These are phyloP conservation scores for Macrolepiota albuminosa DNA, from an alignment of 768 basidiomycete genomes.

Conservation along the genomic window DNA sequence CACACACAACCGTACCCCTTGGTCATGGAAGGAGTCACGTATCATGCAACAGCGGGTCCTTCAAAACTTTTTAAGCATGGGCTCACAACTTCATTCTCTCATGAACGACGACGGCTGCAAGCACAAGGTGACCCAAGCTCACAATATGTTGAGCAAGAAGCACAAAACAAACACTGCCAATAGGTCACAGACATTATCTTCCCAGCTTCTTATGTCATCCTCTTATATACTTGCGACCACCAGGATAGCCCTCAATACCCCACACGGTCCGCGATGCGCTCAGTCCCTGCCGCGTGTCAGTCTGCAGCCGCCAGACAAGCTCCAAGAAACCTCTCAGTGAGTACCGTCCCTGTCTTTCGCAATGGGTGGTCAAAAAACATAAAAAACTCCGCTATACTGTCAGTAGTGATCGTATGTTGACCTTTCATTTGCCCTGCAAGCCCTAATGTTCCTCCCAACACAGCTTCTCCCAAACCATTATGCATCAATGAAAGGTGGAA, in stretches of 20 bases:
- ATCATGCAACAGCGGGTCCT: background rate
- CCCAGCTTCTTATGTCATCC: background rate
- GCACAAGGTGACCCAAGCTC: background rate
- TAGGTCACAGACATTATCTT: background rate
- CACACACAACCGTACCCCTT: too few species aligned
- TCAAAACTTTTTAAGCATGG: background rate
- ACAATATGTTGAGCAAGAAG: background rate
- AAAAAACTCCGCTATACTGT: background rate
- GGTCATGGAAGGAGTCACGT: too few species aligned
- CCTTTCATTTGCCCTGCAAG: background rate
- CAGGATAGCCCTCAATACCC: background rate
- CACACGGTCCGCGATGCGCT: background rate
- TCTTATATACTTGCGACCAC: background rate
- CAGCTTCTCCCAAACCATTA: background rate
- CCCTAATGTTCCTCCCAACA: background rate
- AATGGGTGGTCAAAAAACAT: background rate
- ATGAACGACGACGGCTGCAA: background rate
- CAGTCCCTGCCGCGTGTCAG: background rate
- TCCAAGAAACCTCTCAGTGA: background rate
- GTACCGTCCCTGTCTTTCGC: background rate
- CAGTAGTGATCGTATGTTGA: background rate
- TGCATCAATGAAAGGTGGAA: background rate
- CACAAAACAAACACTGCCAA: background rate
- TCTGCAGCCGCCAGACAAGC: background rate
- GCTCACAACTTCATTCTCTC: background rate